Evolutionary conservation across 768 basidiomycete genomes (phyloP).

Genomic region (Tylopilus vinaceipallidus): DNA sequence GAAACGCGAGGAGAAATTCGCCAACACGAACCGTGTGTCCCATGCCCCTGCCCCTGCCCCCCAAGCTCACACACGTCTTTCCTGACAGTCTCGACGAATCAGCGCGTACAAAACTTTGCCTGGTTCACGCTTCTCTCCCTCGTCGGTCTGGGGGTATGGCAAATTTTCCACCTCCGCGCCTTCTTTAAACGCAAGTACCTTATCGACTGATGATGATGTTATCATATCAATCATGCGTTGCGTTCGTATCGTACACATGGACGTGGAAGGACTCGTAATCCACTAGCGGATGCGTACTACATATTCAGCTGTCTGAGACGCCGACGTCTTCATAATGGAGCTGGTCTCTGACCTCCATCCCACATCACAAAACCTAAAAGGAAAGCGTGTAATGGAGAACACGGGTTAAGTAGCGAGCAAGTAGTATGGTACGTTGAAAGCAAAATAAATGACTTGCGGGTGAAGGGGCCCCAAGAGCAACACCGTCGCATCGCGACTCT

Average conservation of each 20-base stretch:
- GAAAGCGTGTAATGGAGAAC: neutral
- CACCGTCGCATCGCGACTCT: too few species aligned
- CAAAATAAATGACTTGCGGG: too few species aligned
- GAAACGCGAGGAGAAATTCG: constrained; percentile 83
- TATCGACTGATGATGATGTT: constrained; percentile 57
- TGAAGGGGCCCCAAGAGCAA: too few species aligned
- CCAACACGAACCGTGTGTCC: constrained; percentile 82
- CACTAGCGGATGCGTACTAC: neutral
- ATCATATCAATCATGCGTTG: constrained; percentile 4
- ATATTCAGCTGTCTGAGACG: too few species aligned
- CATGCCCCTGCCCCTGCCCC: neutral
- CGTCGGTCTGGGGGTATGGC: constrained; percentile 84
- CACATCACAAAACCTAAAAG: constrained; percentile 5
- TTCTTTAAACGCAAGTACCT: constrained; percentile 97
- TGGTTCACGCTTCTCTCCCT: constrained; percentile 84
- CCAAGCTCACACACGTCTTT: neutral
- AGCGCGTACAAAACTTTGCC: constrained; percentile 89
- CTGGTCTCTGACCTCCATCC: constrained; percentile 7
- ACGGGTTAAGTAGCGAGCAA: neutral
- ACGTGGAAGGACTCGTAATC: neutral
- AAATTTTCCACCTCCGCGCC: constrained; percentile 88
- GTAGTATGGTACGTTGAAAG: neutral
- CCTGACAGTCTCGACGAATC: constrained; percentile 79
- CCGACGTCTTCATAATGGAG: neutral
- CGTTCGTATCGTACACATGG: neutral